A percentile compares a stretch with the other conserved stretches of the same genome.
phyloP scores from a whole-genome alignment of 306 rosid genomes.

The Chamaecrista fasciculata region DNA sequence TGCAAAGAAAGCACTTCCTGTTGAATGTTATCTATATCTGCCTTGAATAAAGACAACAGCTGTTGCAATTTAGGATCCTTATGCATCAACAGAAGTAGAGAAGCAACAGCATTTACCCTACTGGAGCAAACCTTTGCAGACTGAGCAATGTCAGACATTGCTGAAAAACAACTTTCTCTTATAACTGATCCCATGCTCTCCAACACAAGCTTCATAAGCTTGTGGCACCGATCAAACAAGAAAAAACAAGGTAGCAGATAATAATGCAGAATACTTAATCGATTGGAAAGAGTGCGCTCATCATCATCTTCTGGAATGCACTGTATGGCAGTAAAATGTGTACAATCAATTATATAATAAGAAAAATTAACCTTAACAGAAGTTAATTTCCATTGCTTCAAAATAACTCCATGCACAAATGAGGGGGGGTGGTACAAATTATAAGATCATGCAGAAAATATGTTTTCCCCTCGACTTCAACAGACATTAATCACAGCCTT shows the following conservation, averaged over 20 bases:
- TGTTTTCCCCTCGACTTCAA: too few relatives aligned
- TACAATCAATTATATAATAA: not conserved
- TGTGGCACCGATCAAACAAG: slow-evolving; percentile 62
- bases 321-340: slow-evolving; percentile 41
- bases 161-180: slow-evolving; percentile 28
- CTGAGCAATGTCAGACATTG: slow-evolving; percentile 28
- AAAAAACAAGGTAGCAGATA: slow-evolving; percentile 67
- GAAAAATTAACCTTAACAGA: slow-evolving; percentile 1
- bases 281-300: slow-evolving; percentile 26
- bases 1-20: slow-evolving; percentile 42
- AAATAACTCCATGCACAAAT: not conserved
- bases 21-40: slow-evolving; percentile 41
- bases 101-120: slow-evolving; percentile 41
- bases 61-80: slow-evolving; percentile 41
- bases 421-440: too few relatives aligned
- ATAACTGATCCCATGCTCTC: slow-evolving; percentile 52
- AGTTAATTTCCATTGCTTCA: not conserved
- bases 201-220: slow-evolving; percentile 56
- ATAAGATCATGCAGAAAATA: too few relatives aligned
- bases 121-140: slow-evolving; percentile 27
- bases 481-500: too few relatives aligned
- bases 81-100: slow-evolving; percentile 51
- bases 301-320: slow-evolving; percentile 42
- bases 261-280: slow-evolving; percentile 30
- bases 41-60: slow-evolving; percentile 48